A percentile compares a stretch with the other conserved stretches of the same genome.
Conservation (phyloP, 768 basidiomycete species). For the Leccinum sublutescens region DNA sequence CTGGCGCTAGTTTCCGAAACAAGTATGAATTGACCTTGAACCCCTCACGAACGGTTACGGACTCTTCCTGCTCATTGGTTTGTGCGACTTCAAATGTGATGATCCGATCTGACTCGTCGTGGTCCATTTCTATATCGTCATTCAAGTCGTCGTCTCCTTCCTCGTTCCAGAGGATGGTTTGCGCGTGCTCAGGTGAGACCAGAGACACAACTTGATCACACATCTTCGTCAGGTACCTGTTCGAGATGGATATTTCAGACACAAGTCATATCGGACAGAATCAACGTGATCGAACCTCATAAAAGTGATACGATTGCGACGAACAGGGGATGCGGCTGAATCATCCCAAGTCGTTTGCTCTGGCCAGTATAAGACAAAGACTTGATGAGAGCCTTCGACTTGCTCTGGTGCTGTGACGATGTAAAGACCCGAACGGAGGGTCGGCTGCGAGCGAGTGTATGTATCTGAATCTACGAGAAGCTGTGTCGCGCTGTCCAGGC, state of each 20-base stretch:
- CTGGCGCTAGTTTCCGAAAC: too few relatives aligned
- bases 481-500: constrained; percentile 7
- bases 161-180: constrained; percentile 44
- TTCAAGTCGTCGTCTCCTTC: constrained; percentile 30
- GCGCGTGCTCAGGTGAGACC: constrained; percentile 47
- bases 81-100: constrained; percentile 55
- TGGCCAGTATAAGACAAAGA: constrained; percentile 49
- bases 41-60: constrained; percentile 41
- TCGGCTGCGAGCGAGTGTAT: constrained; percentile 3
- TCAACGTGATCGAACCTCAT: constrained; percentile 46
- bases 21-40: constrained; percentile 39
- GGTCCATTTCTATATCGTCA: constrained; percentile 28
- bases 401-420: constrained; percentile 12
- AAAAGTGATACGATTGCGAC: constrained; percentile 56
- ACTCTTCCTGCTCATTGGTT: constrained; percentile 54
- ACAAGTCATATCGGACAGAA: not conserved
- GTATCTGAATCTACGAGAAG: constrained; percentile 15
- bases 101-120: constrained; percentile 46
- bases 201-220: constrained; percentile 54
- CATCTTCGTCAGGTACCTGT: constrained; percentile 59
- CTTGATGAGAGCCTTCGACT: constrained; percentile 11
- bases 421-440: constrained; percentile 25
- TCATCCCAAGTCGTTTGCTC: constrained; percentile 61
- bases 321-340: constrained; percentile 40
- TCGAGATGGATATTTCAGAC: not conserved